Evolutionary conservation across 2,329 filamentous ascomycete genomes (phyloP), one percentile per base, ranked within the genome.

Genomic region (Pseudogymnoascus sp.): DNA sequence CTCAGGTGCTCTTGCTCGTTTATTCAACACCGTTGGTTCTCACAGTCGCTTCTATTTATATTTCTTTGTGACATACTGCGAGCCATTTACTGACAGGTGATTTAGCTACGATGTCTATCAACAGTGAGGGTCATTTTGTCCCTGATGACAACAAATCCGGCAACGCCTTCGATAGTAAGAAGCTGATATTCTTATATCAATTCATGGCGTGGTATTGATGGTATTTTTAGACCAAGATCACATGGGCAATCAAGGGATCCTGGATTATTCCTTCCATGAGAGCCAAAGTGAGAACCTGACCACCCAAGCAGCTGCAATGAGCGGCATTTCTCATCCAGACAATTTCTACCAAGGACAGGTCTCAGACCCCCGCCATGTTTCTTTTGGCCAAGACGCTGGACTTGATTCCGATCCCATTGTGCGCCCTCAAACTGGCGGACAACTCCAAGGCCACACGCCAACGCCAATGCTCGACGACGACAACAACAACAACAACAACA

Each of bases 151-250:
- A 43, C 33, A 31, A 43, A 19, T 12, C 8, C 4, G 6, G 4
- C 31, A 19, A 61, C 2, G 63, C 70, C 6, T 65, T 67, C 2
- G 67, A 71, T 43, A 69, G 68, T 16, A 60, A 65, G 19, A 62
- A 70, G 4, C 29, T 33, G 19, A 55, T 14, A 19, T 4, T 7
- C n/a, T 55, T 33, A 10, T 31, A 31, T 52, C 29, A 21, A 33
- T 8, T 19, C 7, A 19, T 33, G 16, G 14, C 2, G 6, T 33
- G 10, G 33, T 33, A 19, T 5, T 55, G 33, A 55, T 19, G n/a
- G 29, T 11, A 4, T 33, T 55, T 19, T 19, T 33, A 55, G 49
- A 55, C 14, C 58, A 16, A 43, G 16, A 12, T 2, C 16, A 38
- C 11, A 6, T 11, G 23, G 6, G n/a, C 5, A 16, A 60, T 12